These are phyloP conservation scores for Mycena amicta DNA, from an alignment of 768 basidiomycete species.

Conservation along the genomic window DNA sequence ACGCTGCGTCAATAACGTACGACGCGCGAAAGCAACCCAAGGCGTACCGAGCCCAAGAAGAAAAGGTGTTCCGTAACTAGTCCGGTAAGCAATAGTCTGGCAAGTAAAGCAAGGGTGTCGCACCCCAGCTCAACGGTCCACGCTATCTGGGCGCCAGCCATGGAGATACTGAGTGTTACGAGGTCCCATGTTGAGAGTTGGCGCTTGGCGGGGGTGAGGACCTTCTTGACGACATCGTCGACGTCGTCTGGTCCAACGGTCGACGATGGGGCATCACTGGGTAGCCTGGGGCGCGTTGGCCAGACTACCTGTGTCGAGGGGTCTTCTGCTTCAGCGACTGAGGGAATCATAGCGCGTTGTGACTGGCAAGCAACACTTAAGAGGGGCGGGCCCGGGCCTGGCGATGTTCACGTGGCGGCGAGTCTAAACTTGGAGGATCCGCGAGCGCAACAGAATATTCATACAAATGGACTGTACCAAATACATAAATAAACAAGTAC, in stretches of 20 bases:
- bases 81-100: slow-evolving; percentile 15
- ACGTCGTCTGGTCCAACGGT: slow-evolving; percentile 14
- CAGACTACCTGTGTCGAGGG: slow-evolving; percentile 81
- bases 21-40: background rate
- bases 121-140: slow-evolving; percentile 97
- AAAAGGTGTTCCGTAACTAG: slow-evolving; percentile 94
- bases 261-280: slow-evolving; percentile 11
- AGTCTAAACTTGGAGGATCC: slow-evolving; percentile 5
- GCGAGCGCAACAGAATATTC: slow-evolving; percentile 5
- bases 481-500: slow-evolving; percentile 26
- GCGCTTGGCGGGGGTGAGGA: slow-evolving; percentile 28
- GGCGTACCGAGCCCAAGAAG: slow-evolving; percentile 55
- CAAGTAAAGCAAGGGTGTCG: slow-evolving; percentile 28
- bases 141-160: slow-evolving; percentile 92
- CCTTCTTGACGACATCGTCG: slow-evolving; percentile 13
- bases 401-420: background rate
- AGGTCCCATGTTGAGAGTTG: slow-evolving; percentile 66
- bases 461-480: slow-evolving; percentile 23
- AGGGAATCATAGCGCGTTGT: slow-evolving; percentile 56
- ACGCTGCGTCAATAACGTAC: slow-evolving; percentile 26
- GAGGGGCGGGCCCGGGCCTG: background rate
- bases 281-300: slow-evolving; percentile 47
- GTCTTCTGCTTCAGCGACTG: slow-evolving; percentile 65
- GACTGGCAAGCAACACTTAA: background rate
- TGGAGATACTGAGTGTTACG: slow-evolving; percentile 82